Conservation (phyloP, 257 asterid species). For the Solanum pinnatisectum region DNA sequence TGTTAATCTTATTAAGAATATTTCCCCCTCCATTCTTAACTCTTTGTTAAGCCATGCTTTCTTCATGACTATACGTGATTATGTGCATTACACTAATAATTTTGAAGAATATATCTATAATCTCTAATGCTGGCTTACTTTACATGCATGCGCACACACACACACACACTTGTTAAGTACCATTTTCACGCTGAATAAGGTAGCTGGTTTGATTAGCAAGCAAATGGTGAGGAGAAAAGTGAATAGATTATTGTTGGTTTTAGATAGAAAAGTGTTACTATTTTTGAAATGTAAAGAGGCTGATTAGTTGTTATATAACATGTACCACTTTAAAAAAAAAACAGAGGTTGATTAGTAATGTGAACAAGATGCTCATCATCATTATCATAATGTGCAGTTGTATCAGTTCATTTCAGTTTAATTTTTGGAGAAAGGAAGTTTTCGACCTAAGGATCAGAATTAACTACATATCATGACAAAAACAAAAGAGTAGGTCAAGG, state of each 20-base stretch:
- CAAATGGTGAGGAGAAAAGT: background rate
- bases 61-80: background rate
- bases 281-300: background rate
- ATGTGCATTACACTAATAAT: background rate
- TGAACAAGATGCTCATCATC: background rate
- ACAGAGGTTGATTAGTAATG: background rate
- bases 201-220: background rate
- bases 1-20: background rate
- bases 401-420: background rate
- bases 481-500: background rate
- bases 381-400: background rate
- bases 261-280: background rate
- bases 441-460: background rate
- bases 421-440: background rate
- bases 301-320: background rate
- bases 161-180: background rate
- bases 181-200: background rate
- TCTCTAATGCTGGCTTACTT: background rate
- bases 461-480: background rate
- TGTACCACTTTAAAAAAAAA: background rate
- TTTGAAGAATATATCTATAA: background rate
- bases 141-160: background rate
- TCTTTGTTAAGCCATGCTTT: background rate
- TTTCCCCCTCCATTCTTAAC: background rate
- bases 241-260: background rate